Conservation (phyloP, 345 rosid genomes). For the Clausena lansium region DNA sequence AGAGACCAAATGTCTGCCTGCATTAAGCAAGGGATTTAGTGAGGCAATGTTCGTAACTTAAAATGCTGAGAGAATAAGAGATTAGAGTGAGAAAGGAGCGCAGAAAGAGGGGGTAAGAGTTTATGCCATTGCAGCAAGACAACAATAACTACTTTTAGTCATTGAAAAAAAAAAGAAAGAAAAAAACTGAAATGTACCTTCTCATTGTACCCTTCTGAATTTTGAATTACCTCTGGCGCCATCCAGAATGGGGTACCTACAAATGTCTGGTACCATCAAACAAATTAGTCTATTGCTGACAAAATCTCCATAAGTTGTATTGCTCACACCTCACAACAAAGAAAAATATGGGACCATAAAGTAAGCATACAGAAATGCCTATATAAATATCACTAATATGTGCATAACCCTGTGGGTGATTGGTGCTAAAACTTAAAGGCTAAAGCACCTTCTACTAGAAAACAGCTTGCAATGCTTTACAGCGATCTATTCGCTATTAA, state of each 20-base stretch:
- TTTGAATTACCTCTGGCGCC: slow-evolving; percentile 99
- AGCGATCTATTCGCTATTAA: background rate
- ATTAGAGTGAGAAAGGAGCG: slow-evolving; percentile 7
- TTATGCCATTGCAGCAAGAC: slow-evolving; percentile 11
- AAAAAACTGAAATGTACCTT: slow-evolving; percentile 50
- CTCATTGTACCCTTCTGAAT: slow-evolving; percentile 95
- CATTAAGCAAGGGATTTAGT: slow-evolving; percentile 31
- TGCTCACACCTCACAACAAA: background rate
- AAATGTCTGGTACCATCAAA: slow-evolving; percentile 73
- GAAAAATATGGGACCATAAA: background rate
- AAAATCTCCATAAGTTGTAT: slow-evolving; percentile 1
- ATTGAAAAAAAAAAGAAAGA: slow-evolving; percentile 9
- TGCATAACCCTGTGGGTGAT: background rate
- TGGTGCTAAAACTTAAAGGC: background rate
- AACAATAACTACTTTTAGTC: slow-evolving; percentile 5
- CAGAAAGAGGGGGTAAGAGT: slow-evolving; percentile 7
- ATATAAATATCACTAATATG: background rate
- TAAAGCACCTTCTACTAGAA: background rate
- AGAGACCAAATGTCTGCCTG: slow-evolving; percentile 99
- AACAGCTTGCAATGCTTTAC: background rate
- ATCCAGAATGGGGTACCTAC: slow-evolving; percentile 99
- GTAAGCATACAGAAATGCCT: background rate
- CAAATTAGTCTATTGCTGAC: slow-evolving; percentile 36
- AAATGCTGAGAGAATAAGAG: background rate
- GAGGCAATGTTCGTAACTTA: slow-evolving; percentile 11